These are phyloP conservation scores for Diaporthe helianthi DNA, from an alignment of 2,329 filamentous ascomycete species.

Conservation along the genomic window DNA sequence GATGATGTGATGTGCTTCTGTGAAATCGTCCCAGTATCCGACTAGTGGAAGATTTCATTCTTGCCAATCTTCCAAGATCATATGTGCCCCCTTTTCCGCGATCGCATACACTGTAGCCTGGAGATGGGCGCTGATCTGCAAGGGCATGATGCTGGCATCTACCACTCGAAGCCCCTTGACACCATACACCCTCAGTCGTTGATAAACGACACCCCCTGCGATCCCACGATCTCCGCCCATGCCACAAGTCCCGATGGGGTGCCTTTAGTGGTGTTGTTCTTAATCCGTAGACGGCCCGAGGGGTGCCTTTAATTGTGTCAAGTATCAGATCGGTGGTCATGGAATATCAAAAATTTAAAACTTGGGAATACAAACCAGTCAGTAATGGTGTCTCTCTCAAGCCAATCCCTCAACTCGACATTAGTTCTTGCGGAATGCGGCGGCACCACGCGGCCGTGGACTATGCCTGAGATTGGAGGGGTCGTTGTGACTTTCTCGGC, in stretches of 20 bases:
- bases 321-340: constrained; percentile 29
- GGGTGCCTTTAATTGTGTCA: too few relatives aligned
- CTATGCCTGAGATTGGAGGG: neutral
- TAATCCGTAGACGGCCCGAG: too few relatives aligned
- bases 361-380: neutral
- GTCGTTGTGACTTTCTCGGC: constrained; percentile 3
- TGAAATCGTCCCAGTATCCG: neutral
- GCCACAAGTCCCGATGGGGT: constrained; percentile 49
- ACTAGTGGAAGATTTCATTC: neutral
- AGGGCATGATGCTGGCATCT: constrained; percentile 56
- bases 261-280: too few relatives aligned
- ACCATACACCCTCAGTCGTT: constrained; percentile 53
- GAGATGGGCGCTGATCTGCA: constrained; percentile 54
- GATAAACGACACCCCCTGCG: constrained; percentile 52
- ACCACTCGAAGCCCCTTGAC: constrained; percentile 53
- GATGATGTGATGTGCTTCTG: neutral
- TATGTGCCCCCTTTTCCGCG: constrained; percentile 51
- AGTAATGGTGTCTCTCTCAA: constrained; percentile 7
- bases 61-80: constrained; percentile 37
- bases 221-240: constrained; percentile 49
- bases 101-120: constrained; percentile 60
- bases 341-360: neutral
- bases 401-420: neutral
- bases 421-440: neutral
- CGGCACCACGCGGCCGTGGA: neutral